Percentiles rank a stretch among this genome's conserved stretches.
These are phyloP conservation scores for Kwoniella sp. DNA, from an alignment of 768 basidiomycete genomes.

Conservation along the genomic window DNA sequence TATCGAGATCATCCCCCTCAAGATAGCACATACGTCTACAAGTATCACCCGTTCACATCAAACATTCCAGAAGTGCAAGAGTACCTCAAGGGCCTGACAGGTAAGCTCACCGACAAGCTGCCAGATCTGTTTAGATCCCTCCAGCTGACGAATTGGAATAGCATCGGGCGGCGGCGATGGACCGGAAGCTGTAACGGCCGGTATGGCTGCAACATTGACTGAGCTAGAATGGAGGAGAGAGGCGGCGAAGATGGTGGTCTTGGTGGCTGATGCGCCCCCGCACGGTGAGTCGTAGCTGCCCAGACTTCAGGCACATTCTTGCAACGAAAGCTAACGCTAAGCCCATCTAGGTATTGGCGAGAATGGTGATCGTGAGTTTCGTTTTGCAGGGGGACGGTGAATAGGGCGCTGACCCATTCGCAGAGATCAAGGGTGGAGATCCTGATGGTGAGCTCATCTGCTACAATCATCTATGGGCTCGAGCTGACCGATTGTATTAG, in stretches of 20 bases:
- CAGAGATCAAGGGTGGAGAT: constrained; percentile 90
- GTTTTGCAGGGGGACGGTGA: neutral
- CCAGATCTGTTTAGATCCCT: neutral
- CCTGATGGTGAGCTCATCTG: constrained; percentile 69
- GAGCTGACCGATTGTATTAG: constrained; percentile 23
- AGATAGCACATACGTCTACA: constrained; percentile 90
- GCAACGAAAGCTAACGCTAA: neutral
- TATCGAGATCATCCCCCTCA: constrained; percentile 98
- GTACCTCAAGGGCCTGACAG: constrained; percentile 69
- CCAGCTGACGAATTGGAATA: constrained; percentile 17
- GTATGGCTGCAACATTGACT: constrained; percentile 73
- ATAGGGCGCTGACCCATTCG: constrained; percentile 17
- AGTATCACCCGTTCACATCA: constrained; percentile 91
- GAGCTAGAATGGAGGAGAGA: constrained; percentile 86
- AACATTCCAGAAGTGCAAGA: constrained; percentile 84
- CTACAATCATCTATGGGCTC: neutral
- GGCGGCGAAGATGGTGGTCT: constrained; percentile 92
- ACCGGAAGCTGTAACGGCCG: constrained; percentile 95
- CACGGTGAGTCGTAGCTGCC: constrained; percentile 64
- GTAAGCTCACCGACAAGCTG: constrained; percentile 26
- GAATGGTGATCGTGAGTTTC: constrained; percentile 79
- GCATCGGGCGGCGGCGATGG: constrained; percentile 66
- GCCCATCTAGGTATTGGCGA: constrained; percentile 69
- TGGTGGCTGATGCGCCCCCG: constrained; percentile 96
- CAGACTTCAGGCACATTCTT: neutral